A percentile compares a stretch with the other conserved stretches of the same genome.
These are phyloP conservation scores for Nidula microcarpa DNA, from an alignment of 768 basidiomycete species.

Conservation along the genomic window DNA sequence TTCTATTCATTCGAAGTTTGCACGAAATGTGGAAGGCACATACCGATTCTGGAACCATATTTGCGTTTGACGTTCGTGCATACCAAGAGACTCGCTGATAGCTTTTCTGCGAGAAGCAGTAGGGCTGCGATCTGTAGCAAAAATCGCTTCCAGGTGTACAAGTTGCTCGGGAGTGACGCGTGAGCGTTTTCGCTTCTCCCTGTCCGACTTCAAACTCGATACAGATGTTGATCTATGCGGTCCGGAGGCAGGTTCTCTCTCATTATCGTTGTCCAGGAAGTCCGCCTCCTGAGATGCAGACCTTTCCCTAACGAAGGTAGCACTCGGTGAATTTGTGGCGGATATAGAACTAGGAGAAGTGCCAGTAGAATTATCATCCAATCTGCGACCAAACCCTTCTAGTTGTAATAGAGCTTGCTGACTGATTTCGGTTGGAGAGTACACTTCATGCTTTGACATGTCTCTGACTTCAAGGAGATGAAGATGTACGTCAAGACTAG, in stretches of 20 bases:
- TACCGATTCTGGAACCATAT: constrained; percentile 90
- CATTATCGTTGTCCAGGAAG: constrained; percentile 21
- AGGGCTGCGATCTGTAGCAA: constrained; percentile 66
- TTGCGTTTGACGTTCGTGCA: constrained; percentile 86
- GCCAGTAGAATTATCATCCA: too few relatives aligned
- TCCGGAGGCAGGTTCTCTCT: constrained; percentile 28
- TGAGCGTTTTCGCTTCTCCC: constrained; percentile 52
- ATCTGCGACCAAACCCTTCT: constrained; percentile 1
- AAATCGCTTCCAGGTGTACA: constrained; percentile 69
- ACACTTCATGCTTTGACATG: constrained; percentile 20
- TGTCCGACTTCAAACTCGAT: constrained; percentile 22
- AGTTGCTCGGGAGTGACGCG: constrained; percentile 81
- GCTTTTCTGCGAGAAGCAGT: constrained; percentile 68
- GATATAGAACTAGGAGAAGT: too few relatives aligned
- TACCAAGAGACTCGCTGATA: constrained; percentile 70
- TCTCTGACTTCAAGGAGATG: constrained; percentile 14
- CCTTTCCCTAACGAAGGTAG: not conserved
- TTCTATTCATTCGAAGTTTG: not conserved
- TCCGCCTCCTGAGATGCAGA: constrained; percentile 9
- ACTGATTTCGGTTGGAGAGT: constrained; percentile 12
- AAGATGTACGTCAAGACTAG: not conserved
- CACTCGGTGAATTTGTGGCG: too few relatives aligned
- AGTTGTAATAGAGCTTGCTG: constrained; percentile 17
- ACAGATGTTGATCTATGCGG: constrained; percentile 29
- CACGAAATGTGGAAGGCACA: constrained; percentile 5